Percentiles rank a stretch among this genome's conserved stretches.
Evolutionary conservation across 345 rosid species (phyloP).

Genomic region (Dipteronia sinensis): DNA sequence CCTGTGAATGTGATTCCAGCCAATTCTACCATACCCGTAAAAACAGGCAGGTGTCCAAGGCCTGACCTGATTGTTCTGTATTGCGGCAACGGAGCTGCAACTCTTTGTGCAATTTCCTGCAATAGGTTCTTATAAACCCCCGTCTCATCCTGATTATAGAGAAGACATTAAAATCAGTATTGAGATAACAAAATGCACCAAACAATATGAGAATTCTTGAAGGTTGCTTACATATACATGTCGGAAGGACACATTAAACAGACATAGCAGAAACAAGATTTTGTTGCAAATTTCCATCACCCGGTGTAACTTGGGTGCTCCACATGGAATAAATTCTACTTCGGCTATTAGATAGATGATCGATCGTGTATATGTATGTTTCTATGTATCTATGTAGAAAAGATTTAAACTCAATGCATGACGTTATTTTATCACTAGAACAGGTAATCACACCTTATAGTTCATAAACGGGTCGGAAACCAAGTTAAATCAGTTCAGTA

Average conservation of each 20-base stretch:
- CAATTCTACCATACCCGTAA: slow-evolving; percentile 92
- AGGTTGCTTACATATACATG: neutral
- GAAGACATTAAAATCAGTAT: slow-evolving; percentile 22
- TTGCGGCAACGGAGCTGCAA: slow-evolving; percentile 88
- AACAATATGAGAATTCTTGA: neutral
- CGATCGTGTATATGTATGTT: neutral
- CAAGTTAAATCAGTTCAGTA: neutral
- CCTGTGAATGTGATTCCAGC: slow-evolving; percentile 92
- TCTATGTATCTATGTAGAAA: neutral
- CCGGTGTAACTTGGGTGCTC: too few relatives aligned
- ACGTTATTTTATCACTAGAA: too few relatives aligned
- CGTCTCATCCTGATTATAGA: slow-evolving; percentile 83
- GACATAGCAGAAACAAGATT: neutral
- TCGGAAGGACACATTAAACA: neutral
- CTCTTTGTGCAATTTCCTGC: slow-evolving; percentile 98
- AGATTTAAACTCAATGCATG: too few relatives aligned
- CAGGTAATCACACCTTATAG: too few relatives aligned
- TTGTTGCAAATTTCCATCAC: too few relatives aligned
- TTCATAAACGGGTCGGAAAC: neutral
- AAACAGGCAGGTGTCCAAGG: slow-evolving; percentile 95
- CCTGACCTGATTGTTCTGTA: slow-evolving; percentile 92
- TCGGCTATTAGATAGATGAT: neutral
- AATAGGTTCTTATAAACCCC: slow-evolving; percentile 96
- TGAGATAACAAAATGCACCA: slow-evolving; percentile 7
- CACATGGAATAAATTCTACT: neutral